Evolutionary conservation across 2,329 filamentous ascomycete species (phyloP).

Genomic region (Cytospora schulzeri): DNA sequence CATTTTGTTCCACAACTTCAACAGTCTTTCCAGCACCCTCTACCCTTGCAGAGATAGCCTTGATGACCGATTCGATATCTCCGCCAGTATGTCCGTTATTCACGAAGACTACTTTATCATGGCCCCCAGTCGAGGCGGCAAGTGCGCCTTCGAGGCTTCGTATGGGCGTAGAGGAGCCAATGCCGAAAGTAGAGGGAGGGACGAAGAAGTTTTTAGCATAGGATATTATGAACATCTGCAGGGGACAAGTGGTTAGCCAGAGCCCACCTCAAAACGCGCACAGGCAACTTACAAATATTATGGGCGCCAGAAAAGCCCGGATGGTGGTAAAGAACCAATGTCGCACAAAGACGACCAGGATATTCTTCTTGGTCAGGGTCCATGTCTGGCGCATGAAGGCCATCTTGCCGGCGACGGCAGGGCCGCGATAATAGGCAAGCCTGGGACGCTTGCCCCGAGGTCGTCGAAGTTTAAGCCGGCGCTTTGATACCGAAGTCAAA

Average conservation of each 20-base stretch:
- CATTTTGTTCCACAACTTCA: slow-evolving; percentile 29
- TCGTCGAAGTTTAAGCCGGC: not conserved
- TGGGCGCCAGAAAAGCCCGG: slow-evolving; percentile 51
- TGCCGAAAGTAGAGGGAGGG: slow-evolving; percentile 73
- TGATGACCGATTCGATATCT: slow-evolving; percentile 72
- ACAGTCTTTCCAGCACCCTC: slow-evolving; percentile 36
- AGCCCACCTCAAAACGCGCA: not conserved
- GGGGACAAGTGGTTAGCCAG: not conserved
- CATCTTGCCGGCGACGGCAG: slow-evolving; percentile 42
- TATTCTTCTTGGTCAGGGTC: slow-evolving; percentile 65
- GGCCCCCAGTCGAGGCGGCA: slow-evolving; percentile 46
- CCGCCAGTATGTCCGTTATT: slow-evolving; percentile 72
- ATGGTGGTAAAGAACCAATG: slow-evolving; percentile 55
- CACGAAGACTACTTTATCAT: slow-evolving; percentile 72
- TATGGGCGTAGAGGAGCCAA: slow-evolving; percentile 64
- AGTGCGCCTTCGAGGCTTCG: slow-evolving; percentile 68
- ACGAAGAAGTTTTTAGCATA: slow-evolving; percentile 84
- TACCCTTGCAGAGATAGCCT: slow-evolving; percentile 60
- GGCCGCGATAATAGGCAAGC: not conserved
- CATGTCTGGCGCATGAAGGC: slow-evolving; percentile 58
- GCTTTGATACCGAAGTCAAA: not conserved
- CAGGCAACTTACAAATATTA: slow-evolving; percentile 32
- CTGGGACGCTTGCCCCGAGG: not conserved
- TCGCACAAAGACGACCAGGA: slow-evolving; percentile 59
- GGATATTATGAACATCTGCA: slow-evolving; percentile 54